A percentile compares a stretch with the other conserved stretches of the same genome.
phyloP scores from a whole-genome alignment of 2,329 filamentous ascomycete species.

The Phialocephala subalpina region DNA sequence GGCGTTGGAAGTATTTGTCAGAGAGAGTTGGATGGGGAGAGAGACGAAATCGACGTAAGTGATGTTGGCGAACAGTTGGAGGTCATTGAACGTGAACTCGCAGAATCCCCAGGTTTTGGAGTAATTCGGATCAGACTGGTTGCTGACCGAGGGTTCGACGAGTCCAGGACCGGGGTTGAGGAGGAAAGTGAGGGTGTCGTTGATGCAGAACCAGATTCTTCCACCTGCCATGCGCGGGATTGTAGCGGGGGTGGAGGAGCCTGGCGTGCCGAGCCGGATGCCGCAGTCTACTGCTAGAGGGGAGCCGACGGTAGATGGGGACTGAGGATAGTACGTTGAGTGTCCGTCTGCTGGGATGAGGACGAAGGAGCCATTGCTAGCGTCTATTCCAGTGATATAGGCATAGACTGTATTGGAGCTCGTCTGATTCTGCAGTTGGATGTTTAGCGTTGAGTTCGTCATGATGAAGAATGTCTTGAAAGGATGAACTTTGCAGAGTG shows the following conservation, averaged over 20 bases:
- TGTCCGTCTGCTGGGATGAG: slow-evolving; percentile 71
- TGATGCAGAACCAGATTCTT: slow-evolving; percentile 75
- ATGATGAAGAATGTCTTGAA: slow-evolving; percentile 1
- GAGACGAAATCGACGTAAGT: slow-evolving; percentile 79
- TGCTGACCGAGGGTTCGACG: slow-evolving; percentile 78
- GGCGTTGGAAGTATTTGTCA: slow-evolving; percentile 52
- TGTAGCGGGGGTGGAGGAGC: slow-evolving; percentile 64
- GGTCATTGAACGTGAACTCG: slow-evolving; percentile 72
- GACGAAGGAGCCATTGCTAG: slow-evolving; percentile 66
- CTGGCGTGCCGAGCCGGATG: slow-evolving; percentile 69
- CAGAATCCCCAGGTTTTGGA: slow-evolving; percentile 70
- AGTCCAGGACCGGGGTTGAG: slow-evolving; percentile 74
- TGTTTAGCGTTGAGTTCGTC: slow-evolving; percentile 55
- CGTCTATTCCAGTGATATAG: slow-evolving; percentile 72
- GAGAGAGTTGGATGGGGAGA: slow-evolving; percentile 65
- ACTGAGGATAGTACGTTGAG: slow-evolving; percentile 69
- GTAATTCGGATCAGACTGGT: slow-evolving; percentile 69
- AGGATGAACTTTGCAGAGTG: not conserved
- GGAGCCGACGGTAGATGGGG: slow-evolving; percentile 58
- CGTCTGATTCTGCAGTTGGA: slow-evolving; percentile 73
- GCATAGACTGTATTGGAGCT: slow-evolving; percentile 67
- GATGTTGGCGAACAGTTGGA: slow-evolving; percentile 73
- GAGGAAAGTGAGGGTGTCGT: slow-evolving; percentile 70
- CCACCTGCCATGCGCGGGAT: slow-evolving; percentile 76
- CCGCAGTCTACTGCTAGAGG: slow-evolving; percentile 64